Evolutionary conservation across 495 filamentous ascomycete genomes (phyloP).

Genomic region (Penicillium angulare): DNA sequence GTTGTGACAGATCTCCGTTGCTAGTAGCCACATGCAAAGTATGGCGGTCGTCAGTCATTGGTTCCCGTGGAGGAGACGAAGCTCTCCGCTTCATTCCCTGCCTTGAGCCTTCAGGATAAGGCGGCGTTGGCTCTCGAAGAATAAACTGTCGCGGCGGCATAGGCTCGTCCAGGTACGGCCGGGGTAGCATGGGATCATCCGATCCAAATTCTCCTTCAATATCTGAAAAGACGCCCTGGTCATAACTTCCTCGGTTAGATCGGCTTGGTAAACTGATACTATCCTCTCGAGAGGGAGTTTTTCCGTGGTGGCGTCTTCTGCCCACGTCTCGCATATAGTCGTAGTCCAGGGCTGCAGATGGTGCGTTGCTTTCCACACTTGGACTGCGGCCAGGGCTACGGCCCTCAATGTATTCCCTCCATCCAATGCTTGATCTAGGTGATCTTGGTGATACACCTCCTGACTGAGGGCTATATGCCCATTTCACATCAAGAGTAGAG

Average conservation of each 20-base stretch:
- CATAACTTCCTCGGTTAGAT: slow-evolving; percentile 61
- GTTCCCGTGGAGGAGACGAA: slow-evolving; percentile 75
- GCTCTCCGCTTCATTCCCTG: slow-evolving; percentile 76
- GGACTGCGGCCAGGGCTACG: slow-evolving; percentile 35
- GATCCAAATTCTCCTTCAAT: slow-evolving; percentile 63
- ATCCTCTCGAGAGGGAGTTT: slow-evolving; percentile 49
- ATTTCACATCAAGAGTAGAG: slow-evolving; percentile 39
- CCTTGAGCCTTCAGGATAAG: slow-evolving; percentile 38
- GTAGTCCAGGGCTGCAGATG: slow-evolving; percentile 44
- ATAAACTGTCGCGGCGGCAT: slow-evolving; percentile 50
- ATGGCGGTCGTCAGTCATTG: slow-evolving; percentile 65
- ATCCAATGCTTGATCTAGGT: slow-evolving; percentile 40
- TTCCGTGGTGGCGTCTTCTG: slow-evolving; percentile 35
- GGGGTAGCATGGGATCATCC: slow-evolving; percentile 57
- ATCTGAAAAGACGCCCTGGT: slow-evolving; percentile 61
- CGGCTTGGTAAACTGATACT: slow-evolving; percentile 45
- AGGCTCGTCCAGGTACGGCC: slow-evolving; percentile 51
- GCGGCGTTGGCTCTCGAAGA: slow-evolving; percentile 56
- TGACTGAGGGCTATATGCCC: slow-evolving; percentile 45
- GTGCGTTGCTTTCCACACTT: slow-evolving; percentile 48
- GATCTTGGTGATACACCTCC: slow-evolving; percentile 49
- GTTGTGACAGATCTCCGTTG: slow-evolving; percentile 64
- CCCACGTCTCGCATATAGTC: slow-evolving; percentile 37
- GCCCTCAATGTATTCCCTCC: slow-evolving; percentile 45
- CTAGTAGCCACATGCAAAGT: slow-evolving; percentile 53